These are phyloP conservation scores for Penicillium riverlandense DNA, from an alignment of 495 filamentous ascomycete species.

Conservation along the genomic window DNA sequence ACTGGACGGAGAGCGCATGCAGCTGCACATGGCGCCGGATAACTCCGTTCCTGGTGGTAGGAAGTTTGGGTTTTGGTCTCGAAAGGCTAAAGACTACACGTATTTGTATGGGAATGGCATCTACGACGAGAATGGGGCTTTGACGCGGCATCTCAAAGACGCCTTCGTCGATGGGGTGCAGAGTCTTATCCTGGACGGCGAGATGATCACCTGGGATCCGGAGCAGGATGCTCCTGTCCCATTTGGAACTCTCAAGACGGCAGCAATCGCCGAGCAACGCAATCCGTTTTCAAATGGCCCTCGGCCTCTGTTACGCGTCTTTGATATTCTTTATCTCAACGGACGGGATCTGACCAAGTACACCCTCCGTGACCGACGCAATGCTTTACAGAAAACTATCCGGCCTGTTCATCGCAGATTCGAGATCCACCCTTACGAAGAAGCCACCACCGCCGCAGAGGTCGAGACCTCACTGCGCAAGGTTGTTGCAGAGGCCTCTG, in stretches of 20 bases:
- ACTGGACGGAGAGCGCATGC: slow-evolving; percentile 93
- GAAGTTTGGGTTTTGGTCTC: slow-evolving; percentile 84
- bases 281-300: slow-evolving; percentile 68
- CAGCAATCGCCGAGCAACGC: slow-evolving; percentile 71
- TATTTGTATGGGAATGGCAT: slow-evolving; percentile 83
- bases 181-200: slow-evolving; percentile 88
- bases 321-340: slow-evolving; percentile 89
- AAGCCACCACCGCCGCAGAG: slow-evolving; percentile 57
- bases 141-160: slow-evolving; percentile 71
- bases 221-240: slow-evolving; percentile 74
- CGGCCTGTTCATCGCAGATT: slow-evolving; percentile 62
- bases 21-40: slow-evolving; percentile 85
- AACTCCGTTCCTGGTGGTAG: slow-evolving; percentile 57
- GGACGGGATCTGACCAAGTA: slow-evolving; percentile 71
- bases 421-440: slow-evolving; percentile 71
- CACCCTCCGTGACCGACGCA: slow-evolving; percentile 72
- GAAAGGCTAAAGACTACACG: slow-evolving; percentile 95
- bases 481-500: slow-evolving; percentile 80
- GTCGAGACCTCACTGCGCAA: slow-evolving; percentile 73
- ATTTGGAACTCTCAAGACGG: slow-evolving; percentile 91
- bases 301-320: slow-evolving; percentile 77
- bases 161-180: slow-evolving; percentile 74
- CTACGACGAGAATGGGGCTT: slow-evolving; percentile 64
- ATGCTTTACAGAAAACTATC: slow-evolving; percentile 63
- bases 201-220: slow-evolving; percentile 99